These are phyloP conservation scores for Erodium chrysanthum DNA, from an alignment of 441 rosid genomes.

Conservation along the genomic window DNA sequence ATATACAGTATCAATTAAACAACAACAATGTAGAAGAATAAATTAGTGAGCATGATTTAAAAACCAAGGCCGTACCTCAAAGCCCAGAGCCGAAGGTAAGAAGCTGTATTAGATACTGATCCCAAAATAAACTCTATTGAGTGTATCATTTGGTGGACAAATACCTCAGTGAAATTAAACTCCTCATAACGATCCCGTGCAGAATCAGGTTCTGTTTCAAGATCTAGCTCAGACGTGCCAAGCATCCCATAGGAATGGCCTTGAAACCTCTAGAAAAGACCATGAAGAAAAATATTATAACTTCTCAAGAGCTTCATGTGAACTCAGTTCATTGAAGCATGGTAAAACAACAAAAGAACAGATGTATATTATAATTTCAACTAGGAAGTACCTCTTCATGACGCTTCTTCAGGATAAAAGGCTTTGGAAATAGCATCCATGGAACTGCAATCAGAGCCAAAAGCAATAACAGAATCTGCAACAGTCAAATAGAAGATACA, in stretches of 20 bases:
- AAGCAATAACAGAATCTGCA: slow-evolving; percentile 59
- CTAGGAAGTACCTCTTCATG: slow-evolving; percentile 56
- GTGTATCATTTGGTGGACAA: slow-evolving; percentile 86
- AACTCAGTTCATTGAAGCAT: not conserved
- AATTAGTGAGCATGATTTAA: slow-evolving; percentile 5
- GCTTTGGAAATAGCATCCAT: slow-evolving; percentile 98
- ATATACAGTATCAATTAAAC: slow-evolving; percentile 14
- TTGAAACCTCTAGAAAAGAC: slow-evolving; percentile 51
- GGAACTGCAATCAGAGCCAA: slow-evolving; percentile 82
- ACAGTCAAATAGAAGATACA: not conserved
- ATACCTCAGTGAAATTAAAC: slow-evolving; percentile 84
- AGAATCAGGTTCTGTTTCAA: slow-evolving; percentile 43
- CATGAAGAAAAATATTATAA: slow-evolving; percentile 11
- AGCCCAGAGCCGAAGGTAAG: slow-evolving; percentile 92
- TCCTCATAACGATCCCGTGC: slow-evolving; percentile 54
- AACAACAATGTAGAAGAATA: slow-evolving; percentile 7
- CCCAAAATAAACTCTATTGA: slow-evolving; percentile 92
- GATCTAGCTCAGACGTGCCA: slow-evolving; percentile 45
- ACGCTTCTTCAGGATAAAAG: slow-evolving; percentile 76
- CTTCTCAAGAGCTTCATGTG: not conserved
- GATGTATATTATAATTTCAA: not conserved
- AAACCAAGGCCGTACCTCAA: slow-evolving; percentile 47
- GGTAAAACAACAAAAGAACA: not conserved
- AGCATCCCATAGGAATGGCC: slow-evolving; percentile 52
- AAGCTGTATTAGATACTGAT: slow-evolving; percentile 92